Percentiles rank a stretch among this genome's conserved stretches.
Evolutionary conservation across 208 protist species (phyloP).

Genomic region (Acanthamoeba triangularis): DNA sequence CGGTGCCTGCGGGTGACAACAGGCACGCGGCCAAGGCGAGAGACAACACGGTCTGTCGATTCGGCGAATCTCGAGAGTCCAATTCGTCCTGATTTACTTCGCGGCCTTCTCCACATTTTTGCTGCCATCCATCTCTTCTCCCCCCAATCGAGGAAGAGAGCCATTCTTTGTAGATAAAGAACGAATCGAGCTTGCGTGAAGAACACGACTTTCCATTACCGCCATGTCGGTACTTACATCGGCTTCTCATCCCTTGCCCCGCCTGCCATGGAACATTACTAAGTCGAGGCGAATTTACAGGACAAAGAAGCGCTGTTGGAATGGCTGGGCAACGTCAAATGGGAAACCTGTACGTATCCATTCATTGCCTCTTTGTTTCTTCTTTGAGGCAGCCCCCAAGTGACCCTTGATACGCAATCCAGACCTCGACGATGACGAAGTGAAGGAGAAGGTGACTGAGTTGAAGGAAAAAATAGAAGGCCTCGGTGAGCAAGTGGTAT

Average conservation of each 20-base stretch:
- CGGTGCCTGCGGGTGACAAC: too few relatives aligned
- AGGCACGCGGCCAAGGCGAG: neutral
- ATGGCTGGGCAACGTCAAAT: constrained; percentile 55
- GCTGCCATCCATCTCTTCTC: neutral
- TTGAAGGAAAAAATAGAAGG: constrained; percentile 45
- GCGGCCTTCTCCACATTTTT: neutral
- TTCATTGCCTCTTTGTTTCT: neutral
- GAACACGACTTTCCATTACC: neutral
- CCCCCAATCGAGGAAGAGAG: neutral
- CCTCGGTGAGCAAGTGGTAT: constrained; percentile 64
- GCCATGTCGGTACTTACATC: constrained; percentile 7
- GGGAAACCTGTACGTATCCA: constrained; percentile 45
- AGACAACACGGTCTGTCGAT: neutral
- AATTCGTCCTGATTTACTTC: neutral
- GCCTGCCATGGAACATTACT: too few relatives aligned
- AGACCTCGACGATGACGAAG: constrained; percentile 68
- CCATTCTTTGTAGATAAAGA: constrained; percentile 33
- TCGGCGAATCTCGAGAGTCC: neutral
- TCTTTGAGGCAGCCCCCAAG: neutral
- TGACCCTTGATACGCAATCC: neutral
- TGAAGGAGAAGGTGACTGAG: constrained; percentile 37
- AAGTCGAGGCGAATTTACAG: neutral
- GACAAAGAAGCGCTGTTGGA: constrained; percentile 69
- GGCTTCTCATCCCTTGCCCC: neutral
- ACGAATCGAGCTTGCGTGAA: neutral